Conservation (phyloP, 140 eudicot genomes). For the Oenanthe javanica region DNA sequence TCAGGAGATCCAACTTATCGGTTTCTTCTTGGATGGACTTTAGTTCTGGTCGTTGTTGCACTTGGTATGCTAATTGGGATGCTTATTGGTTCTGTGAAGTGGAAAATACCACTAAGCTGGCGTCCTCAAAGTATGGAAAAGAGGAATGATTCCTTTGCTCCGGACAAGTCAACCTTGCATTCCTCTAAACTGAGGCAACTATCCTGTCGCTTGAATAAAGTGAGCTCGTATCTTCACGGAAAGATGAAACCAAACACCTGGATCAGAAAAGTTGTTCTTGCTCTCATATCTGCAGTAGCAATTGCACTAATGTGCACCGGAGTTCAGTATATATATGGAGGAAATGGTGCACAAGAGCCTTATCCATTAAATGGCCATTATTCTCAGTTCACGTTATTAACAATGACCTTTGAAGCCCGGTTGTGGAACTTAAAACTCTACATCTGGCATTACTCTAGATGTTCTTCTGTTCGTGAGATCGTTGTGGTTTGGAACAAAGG, state of each 20-base stretch:
- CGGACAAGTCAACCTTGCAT: constrained; percentile 49
- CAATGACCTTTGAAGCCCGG: constrained; percentile 91
- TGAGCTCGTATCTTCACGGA: constrained; percentile 41
- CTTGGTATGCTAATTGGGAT: constrained; percentile 42
- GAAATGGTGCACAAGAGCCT: constrained; percentile 75
- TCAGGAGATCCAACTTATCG: constrained; percentile 55
- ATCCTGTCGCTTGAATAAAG: constrained; percentile 41
- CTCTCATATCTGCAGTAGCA: constrained; percentile 24
- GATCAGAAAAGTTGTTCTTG: constrained; percentile 34
- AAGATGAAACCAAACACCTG: constrained; percentile 52
- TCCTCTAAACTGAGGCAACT: constrained; percentile 27
- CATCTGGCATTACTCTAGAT: constrained; percentile 70
- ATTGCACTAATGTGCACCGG: constrained; percentile 45
- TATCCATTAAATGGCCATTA: constrained; percentile 44
- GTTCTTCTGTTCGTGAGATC: constrained; percentile 80
- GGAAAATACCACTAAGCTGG: constrained; percentile 50
- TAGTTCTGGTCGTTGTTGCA: constrained; percentile 34
- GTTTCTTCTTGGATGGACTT: constrained; percentile 52
- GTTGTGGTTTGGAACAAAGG: constrained; percentile 95
- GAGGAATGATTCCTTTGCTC: constrained; percentile 36
- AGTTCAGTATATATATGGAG: constrained; percentile 55
- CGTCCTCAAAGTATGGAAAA: constrained; percentile 50
- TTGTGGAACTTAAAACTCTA: constrained; percentile 82
- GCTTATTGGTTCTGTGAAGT: constrained; percentile 54
- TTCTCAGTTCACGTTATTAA: constrained; percentile 74